Percentiles rank a stretch among this genome's conserved stretches.
These are phyloP conservation scores for Cucurbita moschata DNA, from an alignment of 306 rosid species.

Conservation along the genomic window DNA sequence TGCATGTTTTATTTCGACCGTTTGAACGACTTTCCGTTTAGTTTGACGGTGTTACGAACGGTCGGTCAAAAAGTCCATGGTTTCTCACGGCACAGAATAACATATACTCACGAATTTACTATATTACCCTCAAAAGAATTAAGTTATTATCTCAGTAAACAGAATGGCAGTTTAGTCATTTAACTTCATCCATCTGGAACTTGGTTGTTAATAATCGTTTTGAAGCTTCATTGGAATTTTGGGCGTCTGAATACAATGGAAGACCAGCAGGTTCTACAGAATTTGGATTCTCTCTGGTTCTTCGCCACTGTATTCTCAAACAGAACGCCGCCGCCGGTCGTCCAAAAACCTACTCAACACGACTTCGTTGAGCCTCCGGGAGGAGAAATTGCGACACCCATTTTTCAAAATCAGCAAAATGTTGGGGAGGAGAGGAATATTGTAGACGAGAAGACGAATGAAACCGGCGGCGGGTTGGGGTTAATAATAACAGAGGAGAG, in stretches of 20 bases:
- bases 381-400: background rate
- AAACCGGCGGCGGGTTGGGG: background rate
- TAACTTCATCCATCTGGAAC: too few species aligned
- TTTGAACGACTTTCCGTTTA: background rate
- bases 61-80: background rate
- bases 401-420: background rate
- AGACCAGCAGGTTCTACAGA: conserved; percentile 20
- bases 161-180: background rate
- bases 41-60: background rate
- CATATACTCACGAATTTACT: background rate
- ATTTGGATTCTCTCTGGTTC: conserved; percentile 57
- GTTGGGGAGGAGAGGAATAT: background rate
- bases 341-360: background rate
- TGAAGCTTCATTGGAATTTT: background rate
- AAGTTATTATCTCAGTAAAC: too few species aligned
- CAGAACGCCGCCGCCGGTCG: background rate
- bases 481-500: background rate
- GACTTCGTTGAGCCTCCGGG: background rate
- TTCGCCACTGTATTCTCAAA: conserved; percentile 25
- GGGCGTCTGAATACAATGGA: conserved; percentile 18
- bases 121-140: background rate
- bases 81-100: background rate
- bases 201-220: background rate
- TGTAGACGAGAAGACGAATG: background rate
- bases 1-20: background rate